Conservation (phyloP, 2,329 filamentous ascomycete genomes). For the Mycosphaerella sp. region DNA sequence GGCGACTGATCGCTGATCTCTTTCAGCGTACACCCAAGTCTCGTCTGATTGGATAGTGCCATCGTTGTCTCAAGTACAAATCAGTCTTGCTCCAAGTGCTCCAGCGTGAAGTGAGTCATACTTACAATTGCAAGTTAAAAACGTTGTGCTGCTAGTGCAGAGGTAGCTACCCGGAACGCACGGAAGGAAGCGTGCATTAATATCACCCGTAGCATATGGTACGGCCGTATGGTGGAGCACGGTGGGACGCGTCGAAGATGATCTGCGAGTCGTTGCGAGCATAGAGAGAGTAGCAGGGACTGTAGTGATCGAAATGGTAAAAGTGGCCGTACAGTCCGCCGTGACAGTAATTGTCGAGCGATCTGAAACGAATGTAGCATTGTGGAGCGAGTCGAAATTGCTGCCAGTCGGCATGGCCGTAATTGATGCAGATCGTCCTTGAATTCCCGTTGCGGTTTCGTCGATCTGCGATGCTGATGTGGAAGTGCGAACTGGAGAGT, state of each 20-base stretch:
- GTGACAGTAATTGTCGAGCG: conserved; percentile 18
- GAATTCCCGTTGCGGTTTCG: not conserved
- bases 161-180: conserved; percentile 39
- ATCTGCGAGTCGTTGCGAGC: not conserved
- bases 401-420: not conserved
- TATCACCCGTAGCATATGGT: conserved; percentile 29
- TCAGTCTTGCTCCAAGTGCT: not conserved
- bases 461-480: not conserved
- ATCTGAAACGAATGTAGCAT: not conserved
- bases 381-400: not conserved
- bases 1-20: conserved; percentile 29
- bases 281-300: conserved; percentile 13
- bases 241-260: conserved; percentile 2
- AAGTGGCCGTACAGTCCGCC: conserved; percentile 21
- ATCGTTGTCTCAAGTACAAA: conserved; percentile 30
- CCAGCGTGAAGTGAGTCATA: conserved; percentile 4
- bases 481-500: not conserved
- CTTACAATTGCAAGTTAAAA: conserved; percentile 35
- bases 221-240: conserved; percentile 8
- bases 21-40: conserved; percentile 30
- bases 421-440: not conserved
- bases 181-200: conserved; percentile 30
- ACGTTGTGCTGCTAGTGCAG: conserved; percentile 34
- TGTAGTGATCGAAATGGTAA: too few relatives aligned
- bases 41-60: conserved; percentile 16